Evolutionary conservation across 257 asterid species (phyloP).

Genomic region (Jasminum sambac): DNA sequence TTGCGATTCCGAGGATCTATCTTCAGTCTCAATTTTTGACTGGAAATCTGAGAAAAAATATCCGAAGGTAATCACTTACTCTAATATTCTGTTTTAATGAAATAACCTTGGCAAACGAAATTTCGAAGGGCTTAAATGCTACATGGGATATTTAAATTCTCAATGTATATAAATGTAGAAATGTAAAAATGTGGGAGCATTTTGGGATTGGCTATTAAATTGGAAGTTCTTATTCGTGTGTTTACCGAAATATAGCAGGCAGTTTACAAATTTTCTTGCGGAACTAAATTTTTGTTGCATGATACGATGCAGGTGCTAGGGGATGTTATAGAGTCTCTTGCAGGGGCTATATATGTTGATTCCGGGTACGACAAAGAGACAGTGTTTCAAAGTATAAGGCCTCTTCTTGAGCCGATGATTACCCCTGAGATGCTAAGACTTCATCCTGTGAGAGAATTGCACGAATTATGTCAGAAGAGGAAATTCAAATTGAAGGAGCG

Average conservation of each 20-base stretch:
- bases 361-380: constrained; percentile 56
- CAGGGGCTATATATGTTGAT: constrained; percentile 75
- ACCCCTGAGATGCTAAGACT: constrained; percentile 63
- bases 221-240: background rate
- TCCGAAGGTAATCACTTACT: constrained; percentile 58
- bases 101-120: background rate
- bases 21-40: constrained; percentile 53
- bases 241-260: background rate
- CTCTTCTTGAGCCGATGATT: constrained; percentile 76
- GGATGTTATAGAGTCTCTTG: constrained; percentile 85
- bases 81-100: background rate
- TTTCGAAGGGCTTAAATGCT: background rate
- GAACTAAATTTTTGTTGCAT: background rate
- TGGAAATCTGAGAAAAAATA: constrained; percentile 61
- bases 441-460: constrained; percentile 65
- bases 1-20: constrained; percentile 21
- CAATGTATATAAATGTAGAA: too few species aligned
- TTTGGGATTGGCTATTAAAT: background rate
- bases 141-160: too few species aligned
- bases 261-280: background rate
- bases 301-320: constrained; percentile 61
- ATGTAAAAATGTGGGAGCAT: background rate
- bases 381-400: constrained; percentile 57
- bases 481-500: constrained; percentile 33
- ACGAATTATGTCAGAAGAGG: constrained; percentile 56